These are phyloP conservation scores for Rutstroemia sp. DNA, from an alignment of 2,329 filamentous ascomycete genomes.

Conservation along the genomic window DNA sequence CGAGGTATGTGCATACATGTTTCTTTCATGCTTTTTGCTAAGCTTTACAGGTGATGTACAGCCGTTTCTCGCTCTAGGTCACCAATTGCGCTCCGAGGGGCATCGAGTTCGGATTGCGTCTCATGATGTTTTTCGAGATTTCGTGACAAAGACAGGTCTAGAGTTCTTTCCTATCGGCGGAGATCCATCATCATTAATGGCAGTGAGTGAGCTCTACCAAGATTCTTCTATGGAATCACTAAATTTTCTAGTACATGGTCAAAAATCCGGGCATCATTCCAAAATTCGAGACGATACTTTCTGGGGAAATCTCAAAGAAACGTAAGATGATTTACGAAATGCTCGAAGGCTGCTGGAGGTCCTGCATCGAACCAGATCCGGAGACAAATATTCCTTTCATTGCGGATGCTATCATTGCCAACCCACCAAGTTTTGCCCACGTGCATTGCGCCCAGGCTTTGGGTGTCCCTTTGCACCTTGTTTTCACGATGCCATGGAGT, in stretches of 20 bases:
- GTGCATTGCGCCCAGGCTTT: not conserved
- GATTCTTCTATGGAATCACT: not conserved
- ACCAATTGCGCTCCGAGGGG: constrained; percentile 59
- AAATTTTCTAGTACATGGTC: constrained; percentile 39
- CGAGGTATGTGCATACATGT: constrained; percentile 39
- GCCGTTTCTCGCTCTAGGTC: constrained; percentile 68
- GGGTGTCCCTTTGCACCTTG: not conserved
- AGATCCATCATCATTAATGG: constrained; percentile 47
- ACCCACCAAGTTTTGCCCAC: constrained; percentile 69
- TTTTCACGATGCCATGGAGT: constrained; percentile 55
- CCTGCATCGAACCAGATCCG: constrained; percentile 56
- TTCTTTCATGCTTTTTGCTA: not conserved
- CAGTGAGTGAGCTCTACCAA: not conserved
- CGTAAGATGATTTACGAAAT: constrained; percentile 70
- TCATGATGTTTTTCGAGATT: constrained; percentile 67
- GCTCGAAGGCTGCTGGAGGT: constrained; percentile 72
- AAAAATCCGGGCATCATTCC: constrained; percentile 80
- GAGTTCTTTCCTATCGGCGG: constrained; percentile 78
- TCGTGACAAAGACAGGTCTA: constrained; percentile 61
- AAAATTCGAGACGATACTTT: constrained; percentile 63
- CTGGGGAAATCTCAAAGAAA: constrained; percentile 65
- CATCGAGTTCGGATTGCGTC: constrained; percentile 72
- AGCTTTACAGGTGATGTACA: constrained; percentile 51
- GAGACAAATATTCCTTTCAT: constrained; percentile 38
- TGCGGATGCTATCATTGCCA: constrained; percentile 71